Evolutionary conservation across 169 alveolate genomes (phyloP), one percentile per base, ranked within the genome.

Genomic region (Ichthyophthirius multifiliis): DNA sequence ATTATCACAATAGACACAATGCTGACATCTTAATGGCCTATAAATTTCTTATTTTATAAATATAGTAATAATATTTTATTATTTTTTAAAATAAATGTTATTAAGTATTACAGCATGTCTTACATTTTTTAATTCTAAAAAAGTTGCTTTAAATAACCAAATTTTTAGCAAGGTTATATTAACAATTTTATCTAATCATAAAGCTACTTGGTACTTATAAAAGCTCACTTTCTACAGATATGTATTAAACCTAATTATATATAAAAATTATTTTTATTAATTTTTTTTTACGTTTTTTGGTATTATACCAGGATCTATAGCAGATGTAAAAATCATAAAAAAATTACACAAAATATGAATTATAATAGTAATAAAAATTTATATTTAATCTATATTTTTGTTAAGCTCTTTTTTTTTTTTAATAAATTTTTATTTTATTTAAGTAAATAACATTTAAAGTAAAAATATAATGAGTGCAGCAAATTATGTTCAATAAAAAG

Each of bases 1-100:
- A 46, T 93, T 94, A 74, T 96, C 93, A 83, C 98, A 96, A 62
- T 91, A 89, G 20, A 95, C 93, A 77, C 98, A 96, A 80, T 96
- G 98, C 27, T 95, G 93, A 34, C 92, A 82, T 67, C 98, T 78
- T 31, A 94, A 91, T 1, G 96, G 95, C 37, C 98, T 89, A 65
- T 90, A 91, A 63, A 96, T 91, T 10, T 63, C 65, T 55, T 0
- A 20, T 46, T 46, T 20, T 20, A 46, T 46, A 46, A 13, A 46
- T 20, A 20, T 13, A 12, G 23, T n/a, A 46, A 32, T 12, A 27
- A 27, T 27, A 55, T n/a, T n/a, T n/a, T n/a, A n/a, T n/a, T n/a
- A n/a, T n/a, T n/a, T n/a, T n/a, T n/a, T n/a, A n/a, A 20, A 20
- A 55, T 6, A 55, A 16, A 13, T 6, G 12, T 6, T 10, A 55